A percentile compares a stretch with the other conserved stretches of the same genome.
Evolutionary conservation across 306 rosid species (phyloP).

Genomic region (Rubus parviflorus): DNA sequence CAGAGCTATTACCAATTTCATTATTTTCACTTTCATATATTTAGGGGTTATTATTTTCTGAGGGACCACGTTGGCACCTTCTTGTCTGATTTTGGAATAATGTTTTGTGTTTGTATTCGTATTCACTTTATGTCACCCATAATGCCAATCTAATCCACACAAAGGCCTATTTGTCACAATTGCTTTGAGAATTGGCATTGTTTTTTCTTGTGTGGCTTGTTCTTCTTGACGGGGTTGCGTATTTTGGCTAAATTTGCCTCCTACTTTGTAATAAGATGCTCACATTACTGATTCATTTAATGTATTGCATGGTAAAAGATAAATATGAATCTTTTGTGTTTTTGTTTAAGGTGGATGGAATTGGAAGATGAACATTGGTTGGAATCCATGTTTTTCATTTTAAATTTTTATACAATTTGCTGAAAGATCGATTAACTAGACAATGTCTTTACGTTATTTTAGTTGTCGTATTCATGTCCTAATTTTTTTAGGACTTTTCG

Average conservation of each 20-base stretch:
- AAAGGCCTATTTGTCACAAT: background rate
- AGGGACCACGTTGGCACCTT: conserved; percentile 8
- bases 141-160: conserved; percentile 8
- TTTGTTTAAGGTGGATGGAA: too few species aligned
- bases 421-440: too few species aligned
- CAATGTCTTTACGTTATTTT: too few species aligned
- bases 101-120: background rate
- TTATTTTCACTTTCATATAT: background rate
- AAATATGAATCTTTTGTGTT: too few species aligned
- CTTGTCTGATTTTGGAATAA: conserved; percentile 13
- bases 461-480: too few species aligned
- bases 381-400: too few species aligned
- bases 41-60: background rate
- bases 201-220: background rate
- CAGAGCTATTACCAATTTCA: too few species aligned
- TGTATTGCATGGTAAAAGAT: too few species aligned
- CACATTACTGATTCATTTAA: too few species aligned
- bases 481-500: too few species aligned
- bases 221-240: background rate
- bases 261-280: background rate
- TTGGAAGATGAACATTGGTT: too few species aligned
- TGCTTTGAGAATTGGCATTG: background rate
- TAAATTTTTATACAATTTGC: too few species aligned
- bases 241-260: background rate
- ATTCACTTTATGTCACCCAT: conserved; percentile 1